Conservation (phyloP, 2,329 filamentous ascomycete species). For the Bipolaris bicolor region DNA sequence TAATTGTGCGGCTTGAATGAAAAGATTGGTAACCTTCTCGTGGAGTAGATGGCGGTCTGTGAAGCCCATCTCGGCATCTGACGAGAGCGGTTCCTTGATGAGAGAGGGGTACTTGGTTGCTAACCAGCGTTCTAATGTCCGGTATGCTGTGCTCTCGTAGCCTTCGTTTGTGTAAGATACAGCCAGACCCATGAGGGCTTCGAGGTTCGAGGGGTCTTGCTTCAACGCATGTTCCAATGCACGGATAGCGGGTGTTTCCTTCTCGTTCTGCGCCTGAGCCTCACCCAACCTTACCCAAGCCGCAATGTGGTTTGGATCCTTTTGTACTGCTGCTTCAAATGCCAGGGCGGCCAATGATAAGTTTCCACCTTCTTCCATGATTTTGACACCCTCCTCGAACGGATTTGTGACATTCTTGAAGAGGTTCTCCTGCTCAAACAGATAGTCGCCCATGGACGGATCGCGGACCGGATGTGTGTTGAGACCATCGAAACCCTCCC, state of each 20-base stretch:
- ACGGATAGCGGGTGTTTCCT: constrained; percentile 93
- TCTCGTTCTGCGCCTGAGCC: constrained; percentile 97
- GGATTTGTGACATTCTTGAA: constrained; percentile 82
- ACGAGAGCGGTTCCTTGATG: constrained; percentile 73
- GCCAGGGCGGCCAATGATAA: constrained; percentile 90
- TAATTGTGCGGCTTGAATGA: constrained; percentile 90
- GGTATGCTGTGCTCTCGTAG: constrained; percentile 95
- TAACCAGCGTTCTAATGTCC: constrained; percentile 94
- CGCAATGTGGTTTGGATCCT: constrained; percentile 83
- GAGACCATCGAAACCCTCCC: constrained; percentile 74
- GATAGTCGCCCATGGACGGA: constrained; percentile 83
- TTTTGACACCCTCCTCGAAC: constrained; percentile 90
- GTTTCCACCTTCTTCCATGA: constrained; percentile 93
- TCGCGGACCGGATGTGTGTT: constrained; percentile 73
- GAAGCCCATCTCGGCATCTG: constrained; percentile 85
- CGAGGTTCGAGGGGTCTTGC: constrained; percentile 82
- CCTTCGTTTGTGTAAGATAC: constrained; percentile 99
- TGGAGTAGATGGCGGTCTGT: constrained; percentile 90
- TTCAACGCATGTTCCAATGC: constrained; percentile 91
- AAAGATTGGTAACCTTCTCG: constrained; percentile 86
- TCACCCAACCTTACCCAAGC: constrained; percentile 93
- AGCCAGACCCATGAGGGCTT: constrained; percentile 91
- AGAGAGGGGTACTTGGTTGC: constrained; percentile 92
- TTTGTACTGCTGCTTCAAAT: constrained; percentile 94
- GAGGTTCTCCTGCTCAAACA: constrained; percentile 93